Evolutionary conservation across 1,284 basidiomycete species (phyloP), one percentile per base, ranked within the genome.

Genomic region (Apiotrichum siamense): DNA sequence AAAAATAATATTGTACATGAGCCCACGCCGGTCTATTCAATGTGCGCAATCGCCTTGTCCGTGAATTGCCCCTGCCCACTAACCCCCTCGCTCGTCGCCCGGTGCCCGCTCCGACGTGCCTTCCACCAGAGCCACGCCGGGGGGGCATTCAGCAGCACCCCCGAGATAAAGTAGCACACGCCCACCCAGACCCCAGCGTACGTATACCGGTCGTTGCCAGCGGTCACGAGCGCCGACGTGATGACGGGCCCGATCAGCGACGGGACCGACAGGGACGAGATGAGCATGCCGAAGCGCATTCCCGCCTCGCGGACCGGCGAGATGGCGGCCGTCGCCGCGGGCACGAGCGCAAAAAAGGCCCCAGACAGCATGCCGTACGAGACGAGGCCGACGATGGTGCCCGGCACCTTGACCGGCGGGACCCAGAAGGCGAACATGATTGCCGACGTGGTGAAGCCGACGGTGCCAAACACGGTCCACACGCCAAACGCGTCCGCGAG

Each of bases 221-320:
- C 33, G 9, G 48, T 45, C 41, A 67, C 55, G 27, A 68, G 50
- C 11, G 57, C 63, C 57, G 48, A 20, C 11, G 44, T 48, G 37
- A 67, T 64, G n/a, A 66, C 64, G 7, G 72, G 72, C 1, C 72
- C 70, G 12, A 63, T 55, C 21, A 72, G 56, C 9, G 61, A 51
- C 2, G 66, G 62, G 5, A 72, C 39, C 1, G 62, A 56, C 9
- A 64, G 58, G 17, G 62, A 29, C 3, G 58, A 57, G 60, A 67
- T 67, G 44, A 70, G 48, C 65, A 74, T 67, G 18, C 72, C 70
- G 29, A 74, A 54, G 15, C 72, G 47, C 59, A 69, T 65, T 1
- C 72, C 72, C 20, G 66, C 65, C 50, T 74, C 72, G 42, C 63
- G 60, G 2, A 66, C 62, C 0, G 72, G 70, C n/a, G 59, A 64